A percentile compares a stretch with the other conserved stretches of the same genome.
phyloP scores from a whole-genome alignment of 257 asterid genomes.

The Sherardia arvensis region DNA sequence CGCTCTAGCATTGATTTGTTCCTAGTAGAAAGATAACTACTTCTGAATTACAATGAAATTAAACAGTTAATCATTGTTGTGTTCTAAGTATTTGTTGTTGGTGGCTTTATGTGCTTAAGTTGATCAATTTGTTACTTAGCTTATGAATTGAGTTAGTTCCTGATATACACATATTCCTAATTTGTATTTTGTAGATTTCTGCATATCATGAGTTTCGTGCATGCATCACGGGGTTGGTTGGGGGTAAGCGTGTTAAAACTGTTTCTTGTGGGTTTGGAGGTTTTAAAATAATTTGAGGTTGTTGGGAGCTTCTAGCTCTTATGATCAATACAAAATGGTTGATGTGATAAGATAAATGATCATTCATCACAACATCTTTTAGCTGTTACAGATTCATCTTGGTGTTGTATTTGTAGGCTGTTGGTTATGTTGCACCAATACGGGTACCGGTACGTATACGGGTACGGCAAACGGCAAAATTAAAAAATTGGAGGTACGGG shows the following conservation, averaged over 20 bases:
- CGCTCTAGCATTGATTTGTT: background rate
- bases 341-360: background rate
- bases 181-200: background rate
- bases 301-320: too few species aligned
- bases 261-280: too few species aligned
- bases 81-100: background rate
- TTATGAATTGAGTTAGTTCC: background rate
- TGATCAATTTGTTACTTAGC: background rate
- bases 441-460: too few species aligned
- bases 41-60: background rate
- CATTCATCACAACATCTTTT: background rate
- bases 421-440: too few species aligned
- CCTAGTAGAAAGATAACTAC: background rate
- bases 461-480: too few species aligned
- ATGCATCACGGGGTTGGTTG: too few species aligned
- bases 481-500: too few species aligned
- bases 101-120: background rate
- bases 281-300: too few species aligned
- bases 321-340: too few species aligned
- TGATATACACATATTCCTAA: background rate
- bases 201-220: too few species aligned
- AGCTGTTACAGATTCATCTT: background rate
- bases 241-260: too few species aligned
- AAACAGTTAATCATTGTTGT: background rate
- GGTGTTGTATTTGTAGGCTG: background rate